These are phyloP conservation scores for Ceratobasidium papillatum DNA, from an alignment of 1,284 basidiomycete species.

Conservation along the genomic window DNA sequence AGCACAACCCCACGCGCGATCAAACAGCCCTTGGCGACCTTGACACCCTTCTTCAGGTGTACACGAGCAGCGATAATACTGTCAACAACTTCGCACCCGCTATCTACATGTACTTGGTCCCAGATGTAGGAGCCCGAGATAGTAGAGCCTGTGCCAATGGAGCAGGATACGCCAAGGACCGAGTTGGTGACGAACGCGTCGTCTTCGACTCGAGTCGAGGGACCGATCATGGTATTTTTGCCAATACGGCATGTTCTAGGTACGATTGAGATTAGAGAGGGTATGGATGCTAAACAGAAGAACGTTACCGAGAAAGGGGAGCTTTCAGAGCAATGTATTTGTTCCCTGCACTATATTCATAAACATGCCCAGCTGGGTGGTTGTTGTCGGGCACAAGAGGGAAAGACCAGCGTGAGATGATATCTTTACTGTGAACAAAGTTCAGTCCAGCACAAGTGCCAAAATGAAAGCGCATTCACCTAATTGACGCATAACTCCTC, in stretches of 20 bases:
- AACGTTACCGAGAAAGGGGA: constrained; percentile 71
- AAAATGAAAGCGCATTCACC: constrained; percentile 56
- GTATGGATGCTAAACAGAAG: constrained; percentile 21
- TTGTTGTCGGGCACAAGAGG: constrained; percentile 95
- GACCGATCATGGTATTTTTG: constrained; percentile 82
- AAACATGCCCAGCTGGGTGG: constrained; percentile 80
- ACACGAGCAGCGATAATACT: constrained; percentile 85
- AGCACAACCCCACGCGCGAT: constrained; percentile 83
- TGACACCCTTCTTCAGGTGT: constrained; percentile 70
- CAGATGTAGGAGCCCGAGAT: constrained; percentile 84
- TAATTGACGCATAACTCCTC: constrained; percentile 86
- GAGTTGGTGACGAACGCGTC: constrained; percentile 71
- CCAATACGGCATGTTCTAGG: constrained; percentile 79
- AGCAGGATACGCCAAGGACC: constrained; percentile 78
- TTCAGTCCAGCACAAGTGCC: background rate
- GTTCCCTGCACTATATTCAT: constrained; percentile 86
- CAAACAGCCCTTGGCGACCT: constrained; percentile 73
- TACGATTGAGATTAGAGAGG: constrained; percentile 51
- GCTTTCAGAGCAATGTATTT: constrained; percentile 85
- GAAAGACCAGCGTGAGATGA: constrained; percentile 91
- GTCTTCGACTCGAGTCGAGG: constrained; percentile 69
- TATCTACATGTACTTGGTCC: constrained; percentile 80
- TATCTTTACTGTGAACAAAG: constrained; percentile 75
- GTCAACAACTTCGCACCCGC: constrained; percentile 74
- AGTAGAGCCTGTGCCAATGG: constrained; percentile 68